Conservation (phyloP, 2,329 filamentous ascomycete species). For the Fusarium verticillioides region DNA sequence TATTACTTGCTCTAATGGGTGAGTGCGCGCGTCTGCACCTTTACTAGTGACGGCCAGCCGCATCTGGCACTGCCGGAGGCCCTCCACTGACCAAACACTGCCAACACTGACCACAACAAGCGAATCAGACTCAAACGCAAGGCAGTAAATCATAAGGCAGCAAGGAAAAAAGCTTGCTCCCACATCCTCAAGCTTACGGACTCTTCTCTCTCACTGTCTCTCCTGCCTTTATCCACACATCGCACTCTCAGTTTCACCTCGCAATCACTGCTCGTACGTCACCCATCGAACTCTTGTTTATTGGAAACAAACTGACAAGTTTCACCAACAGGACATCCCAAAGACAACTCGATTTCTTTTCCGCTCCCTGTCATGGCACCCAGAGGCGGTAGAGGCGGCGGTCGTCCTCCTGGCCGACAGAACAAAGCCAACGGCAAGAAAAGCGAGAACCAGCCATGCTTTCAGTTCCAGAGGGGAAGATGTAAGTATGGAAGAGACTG, state of each 20-base stretch:
- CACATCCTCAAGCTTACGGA: background rate
- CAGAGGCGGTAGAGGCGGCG: background rate
- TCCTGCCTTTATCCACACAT: background rate
- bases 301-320: background rate
- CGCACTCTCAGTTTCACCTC: background rate
- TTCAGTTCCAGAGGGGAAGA: background rate
- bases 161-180: background rate
- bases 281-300: background rate
- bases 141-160: background rate
- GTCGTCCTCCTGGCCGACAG: background rate
- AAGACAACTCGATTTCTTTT: background rate
- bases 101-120: background rate
- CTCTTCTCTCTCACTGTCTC: background rate
- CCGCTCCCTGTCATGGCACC: background rate
- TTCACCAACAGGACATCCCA: background rate
- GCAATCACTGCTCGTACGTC: background rate
- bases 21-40: background rate
- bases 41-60: background rate
- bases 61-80: background rate
- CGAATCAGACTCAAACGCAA: background rate
- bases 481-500: background rate
- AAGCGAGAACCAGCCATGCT: background rate
- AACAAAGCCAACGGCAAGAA: background rate
- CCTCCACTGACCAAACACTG: background rate
- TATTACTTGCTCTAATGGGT: fast-evolving